Evolutionary conservation across 768 basidiomycete genomes (phyloP).

Genomic region (Sutorius australiensis): DNA sequence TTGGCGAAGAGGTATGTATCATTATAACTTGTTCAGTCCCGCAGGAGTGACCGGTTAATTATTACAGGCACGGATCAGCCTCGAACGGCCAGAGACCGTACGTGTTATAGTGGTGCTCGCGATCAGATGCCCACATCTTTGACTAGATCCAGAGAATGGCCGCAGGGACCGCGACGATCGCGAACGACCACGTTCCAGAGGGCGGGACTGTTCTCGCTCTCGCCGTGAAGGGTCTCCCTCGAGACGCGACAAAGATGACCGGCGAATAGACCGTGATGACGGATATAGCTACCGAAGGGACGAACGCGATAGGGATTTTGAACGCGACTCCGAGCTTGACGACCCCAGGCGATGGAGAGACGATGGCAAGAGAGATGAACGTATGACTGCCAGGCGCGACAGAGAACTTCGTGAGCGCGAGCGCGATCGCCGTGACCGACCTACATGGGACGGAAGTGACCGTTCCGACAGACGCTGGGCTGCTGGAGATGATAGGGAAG

Average conservation of each 20-base stretch:
- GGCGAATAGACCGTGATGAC: conserved; percentile 35
- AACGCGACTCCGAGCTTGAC: conserved; percentile 53
- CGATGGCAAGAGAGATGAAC: conserved; percentile 77
- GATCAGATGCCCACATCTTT: conserved; percentile 5
- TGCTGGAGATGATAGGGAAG: conserved; percentile 64
- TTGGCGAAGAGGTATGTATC: conserved; percentile 73
- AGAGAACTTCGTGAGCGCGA: conserved; percentile 37
- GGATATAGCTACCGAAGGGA: conserved; percentile 25
- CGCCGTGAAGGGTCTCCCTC: conserved; percentile 56
- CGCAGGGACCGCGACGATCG: conserved; percentile 60
- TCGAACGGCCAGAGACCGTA: conserved; percentile 59
- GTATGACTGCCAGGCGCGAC: conserved; percentile 59
- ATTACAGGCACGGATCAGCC: conserved; percentile 44
- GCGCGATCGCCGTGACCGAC: conserved; percentile 43
- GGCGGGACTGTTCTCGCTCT: conserved; percentile 57
- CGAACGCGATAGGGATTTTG: conserved; percentile 40
- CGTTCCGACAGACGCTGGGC: conserved; percentile 52
- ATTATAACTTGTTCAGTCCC: background rate
- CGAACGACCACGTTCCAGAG: conserved; percentile 61
- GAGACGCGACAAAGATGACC: conserved; percentile 45
- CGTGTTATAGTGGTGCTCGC: conserved; percentile 19
- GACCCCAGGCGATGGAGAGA: conserved; percentile 78
- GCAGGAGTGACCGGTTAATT: background rate
- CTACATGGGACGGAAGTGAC: conserved; percentile 49
- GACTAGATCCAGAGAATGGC: conserved; percentile 47